Percentiles rank a stretch among this genome's conserved stretches.
Evolutionary conservation across 2,329 filamentous ascomycete genomes (phyloP).

Genomic region (Diplodia intermedia): DNA sequence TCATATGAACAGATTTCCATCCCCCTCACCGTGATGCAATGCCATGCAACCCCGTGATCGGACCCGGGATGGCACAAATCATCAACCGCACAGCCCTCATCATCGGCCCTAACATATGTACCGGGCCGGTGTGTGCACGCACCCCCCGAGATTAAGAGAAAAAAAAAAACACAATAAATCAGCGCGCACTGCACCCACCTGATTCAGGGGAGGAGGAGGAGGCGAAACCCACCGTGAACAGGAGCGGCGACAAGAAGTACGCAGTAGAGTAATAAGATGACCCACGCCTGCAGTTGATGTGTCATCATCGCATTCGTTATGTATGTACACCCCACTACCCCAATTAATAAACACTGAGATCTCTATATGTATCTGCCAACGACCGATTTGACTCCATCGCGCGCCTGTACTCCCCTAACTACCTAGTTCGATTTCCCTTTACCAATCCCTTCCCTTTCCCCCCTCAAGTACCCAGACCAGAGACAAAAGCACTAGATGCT

Average conservation of each 20-base stretch:
- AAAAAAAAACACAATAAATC: too few species aligned
- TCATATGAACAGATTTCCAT: neutral
- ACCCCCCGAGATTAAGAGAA: neutral
- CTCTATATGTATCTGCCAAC: neutral
- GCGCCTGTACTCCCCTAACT: neutral
- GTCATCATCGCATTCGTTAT: conserved; percentile 27
- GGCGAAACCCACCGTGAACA: neutral
- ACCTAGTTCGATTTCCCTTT: neutral
- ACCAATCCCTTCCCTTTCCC: neutral
- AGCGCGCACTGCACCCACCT: neutral
- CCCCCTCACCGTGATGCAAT: neutral
- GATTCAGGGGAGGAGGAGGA: neutral
- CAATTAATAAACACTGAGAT: neutral
- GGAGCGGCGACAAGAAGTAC: neutral
- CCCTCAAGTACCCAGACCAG: neutral
- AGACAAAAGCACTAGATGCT: neutral
- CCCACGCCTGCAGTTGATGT: neutral
- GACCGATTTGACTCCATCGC: too few species aligned
- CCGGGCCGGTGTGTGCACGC: conserved; percentile 13
- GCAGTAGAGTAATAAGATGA: neutral
- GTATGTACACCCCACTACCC: conserved; percentile 20
- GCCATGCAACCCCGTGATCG: neutral
- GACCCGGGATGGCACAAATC: conserved; percentile 2
- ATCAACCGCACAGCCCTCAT: neutral
- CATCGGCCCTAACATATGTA: too few species aligned